Evolutionary conservation across 2,329 filamentous ascomycete species (phyloP).

Genomic region (Ophiosphaerella korrae): DNA sequence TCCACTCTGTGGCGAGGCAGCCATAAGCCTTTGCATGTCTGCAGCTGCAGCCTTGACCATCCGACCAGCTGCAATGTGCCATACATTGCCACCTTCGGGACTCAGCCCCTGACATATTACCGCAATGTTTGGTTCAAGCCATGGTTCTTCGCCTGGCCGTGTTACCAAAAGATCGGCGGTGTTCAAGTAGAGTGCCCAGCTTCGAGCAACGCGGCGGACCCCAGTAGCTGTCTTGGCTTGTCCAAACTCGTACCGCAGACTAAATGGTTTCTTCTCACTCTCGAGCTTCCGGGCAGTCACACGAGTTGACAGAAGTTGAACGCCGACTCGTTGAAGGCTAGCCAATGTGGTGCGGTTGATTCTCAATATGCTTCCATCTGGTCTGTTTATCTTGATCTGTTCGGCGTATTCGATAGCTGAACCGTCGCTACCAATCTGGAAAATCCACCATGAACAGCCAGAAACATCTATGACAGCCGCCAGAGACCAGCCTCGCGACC

Average conservation of each 20-base stretch:
- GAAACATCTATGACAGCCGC: conserved; percentile 56
- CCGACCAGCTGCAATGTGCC: conserved; percentile 48
- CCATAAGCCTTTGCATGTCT: conserved; percentile 47
- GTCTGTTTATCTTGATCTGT: conserved; percentile 31
- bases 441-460: conserved; percentile 47
- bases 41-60: conserved; percentile 43
- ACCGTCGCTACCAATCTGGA: conserved; percentile 33
- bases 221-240: conserved; percentile 7
- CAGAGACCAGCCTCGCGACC: conserved; percentile 74
- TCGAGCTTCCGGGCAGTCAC: conserved; percentile 33
- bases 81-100: conserved; percentile 35
- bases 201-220: conserved; percentile 16
- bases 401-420: conserved; percentile 35
- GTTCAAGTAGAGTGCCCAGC: conserved; percentile 37
- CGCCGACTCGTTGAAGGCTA: conserved; percentile 47
- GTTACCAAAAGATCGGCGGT: conserved; percentile 33
- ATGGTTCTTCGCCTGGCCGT: conserved; percentile 27
- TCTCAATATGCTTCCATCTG: conserved; percentile 19
- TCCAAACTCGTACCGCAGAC: conserved; percentile 24
- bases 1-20: conserved; percentile 60
- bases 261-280: conserved; percentile 27
- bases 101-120: conserved; percentile 42
- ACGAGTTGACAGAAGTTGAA: conserved; percentile 40
- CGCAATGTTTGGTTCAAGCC: conserved; percentile 35
- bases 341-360: conserved; percentile 35